A percentile compares a stretch with the other conserved stretches of the same genome.
Conservation (phyloP, 2,329 filamentous ascomycete genomes). For the Arthrobotrys sinensis region DNA sequence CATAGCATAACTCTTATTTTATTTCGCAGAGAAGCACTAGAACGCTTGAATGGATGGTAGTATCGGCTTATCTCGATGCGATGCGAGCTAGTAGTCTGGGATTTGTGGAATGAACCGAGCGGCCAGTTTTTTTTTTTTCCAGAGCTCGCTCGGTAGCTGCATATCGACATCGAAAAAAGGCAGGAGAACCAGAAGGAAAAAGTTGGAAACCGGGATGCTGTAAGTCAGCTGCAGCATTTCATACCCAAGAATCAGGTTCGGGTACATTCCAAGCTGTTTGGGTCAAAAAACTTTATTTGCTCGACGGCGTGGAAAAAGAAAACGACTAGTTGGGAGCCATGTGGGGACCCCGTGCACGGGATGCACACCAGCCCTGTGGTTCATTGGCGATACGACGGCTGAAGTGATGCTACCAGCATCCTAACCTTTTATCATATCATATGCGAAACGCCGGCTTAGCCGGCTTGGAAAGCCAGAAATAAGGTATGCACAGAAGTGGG, state of each 20-base stretch:
- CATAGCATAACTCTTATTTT: slow-evolving; percentile 3
- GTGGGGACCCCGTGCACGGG: slow-evolving; percentile 54
- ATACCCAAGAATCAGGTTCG: slow-evolving; percentile 59
- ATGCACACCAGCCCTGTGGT: slow-evolving; percentile 38
- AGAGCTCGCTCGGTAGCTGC: slow-evolving; percentile 43
- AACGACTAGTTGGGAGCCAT: slow-evolving; percentile 27
- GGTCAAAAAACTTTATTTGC: slow-evolving; percentile 34
- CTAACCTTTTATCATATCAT: slow-evolving; percentile 26
- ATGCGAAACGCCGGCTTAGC: slow-evolving; percentile 18
- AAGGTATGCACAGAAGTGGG: slow-evolving; percentile 34
- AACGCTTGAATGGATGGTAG: background rate
- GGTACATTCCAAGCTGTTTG: slow-evolving; percentile 38
- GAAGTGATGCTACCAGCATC: slow-evolving; percentile 33
- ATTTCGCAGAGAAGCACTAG: background rate
- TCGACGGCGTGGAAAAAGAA: slow-evolving; percentile 42
- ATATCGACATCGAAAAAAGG: slow-evolving; percentile 40
- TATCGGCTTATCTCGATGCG: slow-evolving; percentile 37
- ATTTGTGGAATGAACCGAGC: slow-evolving; percentile 26
- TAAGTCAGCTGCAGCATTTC: slow-evolving; percentile 53
- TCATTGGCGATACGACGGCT: slow-evolving; percentile 43
- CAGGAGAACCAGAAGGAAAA: slow-evolving; percentile 37
- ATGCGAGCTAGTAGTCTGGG: slow-evolving; percentile 9
- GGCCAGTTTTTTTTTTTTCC: slow-evolving; percentile 34
- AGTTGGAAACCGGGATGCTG: slow-evolving; percentile 41
- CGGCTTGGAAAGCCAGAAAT: slow-evolving; percentile 17